Conservation (phyloP, 257 asterid genomes). For the Gentiana dahurica region DNA sequence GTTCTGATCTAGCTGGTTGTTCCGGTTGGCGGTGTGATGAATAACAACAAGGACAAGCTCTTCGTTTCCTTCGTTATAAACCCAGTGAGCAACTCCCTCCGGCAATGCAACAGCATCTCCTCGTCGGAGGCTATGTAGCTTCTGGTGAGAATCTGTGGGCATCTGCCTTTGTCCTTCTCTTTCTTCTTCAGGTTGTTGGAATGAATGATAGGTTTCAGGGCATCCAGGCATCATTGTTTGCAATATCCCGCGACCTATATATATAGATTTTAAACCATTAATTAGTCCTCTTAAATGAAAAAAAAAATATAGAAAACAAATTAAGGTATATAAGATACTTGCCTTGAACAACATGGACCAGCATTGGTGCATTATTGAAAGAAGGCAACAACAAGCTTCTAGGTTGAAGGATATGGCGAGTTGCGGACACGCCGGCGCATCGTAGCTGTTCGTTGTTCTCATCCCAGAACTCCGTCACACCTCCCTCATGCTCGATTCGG, state of each 20-base stretch:
- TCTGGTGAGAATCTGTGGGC: slow-evolving; percentile 37
- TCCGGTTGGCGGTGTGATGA: slow-evolving; percentile 38
- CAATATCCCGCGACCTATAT: slow-evolving; percentile 12
- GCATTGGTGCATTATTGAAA: slow-evolving; percentile 9
- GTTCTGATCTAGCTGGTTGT: slow-evolving; percentile 49
- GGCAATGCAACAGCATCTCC: slow-evolving; percentile 55
- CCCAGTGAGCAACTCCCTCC: slow-evolving; percentile 42
- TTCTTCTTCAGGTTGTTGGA: neutral
- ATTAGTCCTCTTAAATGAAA: too few species aligned
- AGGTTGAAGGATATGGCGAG: slow-evolving; percentile 7
- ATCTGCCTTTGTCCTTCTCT: neutral
- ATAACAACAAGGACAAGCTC: slow-evolving; percentile 34
- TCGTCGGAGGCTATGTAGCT: slow-evolving; percentile 22
- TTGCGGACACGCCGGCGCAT: slow-evolving; percentile 16
- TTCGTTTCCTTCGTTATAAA: slow-evolving; percentile 40
- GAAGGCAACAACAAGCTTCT: slow-evolving; percentile 14
- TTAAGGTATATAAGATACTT: too few species aligned
- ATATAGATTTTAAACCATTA: too few species aligned
- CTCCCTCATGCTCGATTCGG: slow-evolving; percentile 10
- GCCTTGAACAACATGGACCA: slow-evolving; percentile 11
- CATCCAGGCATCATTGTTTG: slow-evolving; percentile 13
- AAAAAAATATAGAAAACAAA: too few species aligned
- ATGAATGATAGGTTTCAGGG: slow-evolving; percentile 15
- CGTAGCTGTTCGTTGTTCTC: slow-evolving; percentile 4
- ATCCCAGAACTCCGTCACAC: slow-evolving; percentile 15